phyloP scores from a whole-genome alignment of 768 basidiomycete species.

The Collybiopsis confluens region DNA sequence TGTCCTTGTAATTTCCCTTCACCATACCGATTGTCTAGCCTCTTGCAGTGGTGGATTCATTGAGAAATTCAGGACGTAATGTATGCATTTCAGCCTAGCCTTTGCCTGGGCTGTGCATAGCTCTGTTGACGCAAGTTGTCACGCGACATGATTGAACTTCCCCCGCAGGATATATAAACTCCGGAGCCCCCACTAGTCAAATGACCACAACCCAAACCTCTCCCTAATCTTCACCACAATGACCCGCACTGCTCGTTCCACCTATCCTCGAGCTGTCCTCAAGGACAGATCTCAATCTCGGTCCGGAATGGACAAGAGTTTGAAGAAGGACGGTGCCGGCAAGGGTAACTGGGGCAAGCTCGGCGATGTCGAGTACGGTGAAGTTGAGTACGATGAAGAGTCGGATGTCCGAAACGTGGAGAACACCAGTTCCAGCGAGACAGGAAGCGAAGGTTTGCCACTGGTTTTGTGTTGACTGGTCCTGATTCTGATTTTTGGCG shows the following conservation, averaged over 20 bases:
- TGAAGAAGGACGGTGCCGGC: conserved; percentile 79
- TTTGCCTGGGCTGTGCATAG: not conserved
- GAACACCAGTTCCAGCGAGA: conserved; percentile 7
- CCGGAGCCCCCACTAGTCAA: no score
- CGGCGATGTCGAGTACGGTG: conserved; percentile 32
- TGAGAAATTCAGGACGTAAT: no score
- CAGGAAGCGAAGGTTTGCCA: conserved; percentile 11
- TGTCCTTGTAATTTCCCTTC: no score
- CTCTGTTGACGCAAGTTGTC: no score
- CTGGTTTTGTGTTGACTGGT: conserved; percentile 1
- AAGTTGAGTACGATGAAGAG: conserved; percentile 41
- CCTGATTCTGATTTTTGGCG: not conserved
- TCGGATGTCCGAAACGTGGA: conserved; percentile 36
- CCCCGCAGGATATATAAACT: conserved; percentile 2
- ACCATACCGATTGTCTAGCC: no score
- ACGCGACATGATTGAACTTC: not conserved
- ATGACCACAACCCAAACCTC: not conserved
- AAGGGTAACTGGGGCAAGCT: conserved; percentile 84
- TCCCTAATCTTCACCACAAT: conserved; percentile 3
- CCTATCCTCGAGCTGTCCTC: conserved; percentile 64
- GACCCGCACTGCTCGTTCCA: conserved; percentile 60
- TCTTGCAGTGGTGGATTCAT: no score
- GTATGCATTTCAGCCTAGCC: no score
- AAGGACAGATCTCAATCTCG: conserved; percentile 80
- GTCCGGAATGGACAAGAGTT: conserved; percentile 65